Percentiles rank a stretch among this genome's conserved stretches.
Conservation (phyloP, 345 rosid genomes). For the Euphorbia pulcherrima region DNA sequence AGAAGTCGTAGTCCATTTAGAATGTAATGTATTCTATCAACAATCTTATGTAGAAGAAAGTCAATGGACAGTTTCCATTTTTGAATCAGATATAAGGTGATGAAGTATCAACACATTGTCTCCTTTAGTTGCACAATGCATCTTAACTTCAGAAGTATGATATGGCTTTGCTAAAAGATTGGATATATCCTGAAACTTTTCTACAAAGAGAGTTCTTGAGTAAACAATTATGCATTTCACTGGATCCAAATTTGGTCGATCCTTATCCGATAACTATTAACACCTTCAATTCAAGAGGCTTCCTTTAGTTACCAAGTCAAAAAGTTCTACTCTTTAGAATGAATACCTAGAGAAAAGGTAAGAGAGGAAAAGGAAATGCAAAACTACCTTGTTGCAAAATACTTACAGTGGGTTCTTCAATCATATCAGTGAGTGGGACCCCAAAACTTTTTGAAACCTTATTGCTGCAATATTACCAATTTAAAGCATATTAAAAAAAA, state of each 20-base stretch:
- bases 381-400: slow-evolving; percentile 14
- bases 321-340: neutral
- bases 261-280: neutral
- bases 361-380: neutral
- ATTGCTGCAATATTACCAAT: slow-evolving; percentile 29
- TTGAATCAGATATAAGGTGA: neutral
- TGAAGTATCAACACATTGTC: neutral
- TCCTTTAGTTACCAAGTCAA: neutral
- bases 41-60: neutral
- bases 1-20: neutral
- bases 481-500: neutral
- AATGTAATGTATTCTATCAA: neutral
- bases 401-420: slow-evolving; percentile 31
- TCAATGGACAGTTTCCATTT: neutral
- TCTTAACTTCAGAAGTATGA: neutral
- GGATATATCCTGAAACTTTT: neutral
- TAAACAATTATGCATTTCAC: neutral
- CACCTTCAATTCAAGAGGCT: neutral
- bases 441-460: slow-evolving; percentile 16
- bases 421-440: slow-evolving; percentile 16
- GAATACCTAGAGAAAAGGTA: neutral
- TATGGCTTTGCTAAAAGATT: neutral
- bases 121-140: neutral
- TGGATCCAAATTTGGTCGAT: neutral
- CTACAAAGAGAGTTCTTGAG: neutral